Percentiles rank a stretch among this genome's conserved stretches.
phyloP scores from a whole-genome alignment of 441 rosid species.

The Euphorbia schlechtendalii region DNA sequence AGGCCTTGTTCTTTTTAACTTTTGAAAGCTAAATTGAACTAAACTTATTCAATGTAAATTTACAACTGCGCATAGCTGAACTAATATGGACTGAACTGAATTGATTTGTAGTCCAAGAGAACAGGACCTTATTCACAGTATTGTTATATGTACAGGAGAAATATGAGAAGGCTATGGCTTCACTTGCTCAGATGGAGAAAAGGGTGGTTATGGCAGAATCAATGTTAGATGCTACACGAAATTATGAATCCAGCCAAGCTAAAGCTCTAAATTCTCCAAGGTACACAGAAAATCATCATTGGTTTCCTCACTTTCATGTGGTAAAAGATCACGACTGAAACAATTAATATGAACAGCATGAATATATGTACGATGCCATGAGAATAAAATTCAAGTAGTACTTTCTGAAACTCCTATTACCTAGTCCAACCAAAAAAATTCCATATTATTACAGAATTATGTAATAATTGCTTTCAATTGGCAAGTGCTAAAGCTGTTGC shows the following conservation, averaged over 20 bases:
- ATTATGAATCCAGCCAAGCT: constrained; percentile 73
- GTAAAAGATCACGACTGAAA: neutral
- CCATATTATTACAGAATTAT: neutral
- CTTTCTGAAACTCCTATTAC: neutral
- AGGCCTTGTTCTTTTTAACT: too few relatives aligned
- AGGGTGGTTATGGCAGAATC: constrained; percentile 97
- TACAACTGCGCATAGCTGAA: too few relatives aligned
- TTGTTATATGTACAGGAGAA: constrained; percentile 52
- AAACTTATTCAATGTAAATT: too few relatives aligned
- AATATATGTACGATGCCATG: neutral
- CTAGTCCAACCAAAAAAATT: neutral
- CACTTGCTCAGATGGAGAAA: constrained; percentile 78
- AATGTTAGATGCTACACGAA: constrained; percentile 84
- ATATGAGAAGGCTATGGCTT: constrained; percentile 66
- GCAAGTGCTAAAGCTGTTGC: neutral
- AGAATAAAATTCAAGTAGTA: neutral
- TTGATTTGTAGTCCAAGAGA: too few relatives aligned
- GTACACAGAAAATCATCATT: constrained; percentile 25
- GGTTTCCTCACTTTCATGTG: neutral
- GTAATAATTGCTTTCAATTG: neutral
- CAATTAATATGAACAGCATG: neutral
- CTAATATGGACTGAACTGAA: too few relatives aligned
- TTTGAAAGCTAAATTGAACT: too few relatives aligned
- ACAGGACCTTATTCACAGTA: constrained; percentile 10
- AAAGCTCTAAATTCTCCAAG: constrained; percentile 79